phyloP scores from a whole-genome alignment of 78 protist species.

The Tieghemostelium lacteum region DNA sequence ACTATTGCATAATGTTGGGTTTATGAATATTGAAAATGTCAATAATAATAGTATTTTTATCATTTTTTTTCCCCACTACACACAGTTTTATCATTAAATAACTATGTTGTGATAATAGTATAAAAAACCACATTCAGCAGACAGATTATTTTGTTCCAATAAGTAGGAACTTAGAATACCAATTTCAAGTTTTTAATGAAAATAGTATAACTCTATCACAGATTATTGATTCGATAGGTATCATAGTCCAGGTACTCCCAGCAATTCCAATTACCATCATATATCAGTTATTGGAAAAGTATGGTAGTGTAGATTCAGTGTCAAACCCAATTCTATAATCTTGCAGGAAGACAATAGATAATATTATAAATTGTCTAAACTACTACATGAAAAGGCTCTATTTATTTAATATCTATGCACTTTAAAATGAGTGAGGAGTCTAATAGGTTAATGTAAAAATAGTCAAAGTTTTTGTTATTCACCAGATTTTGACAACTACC shows the following conservation, averaged over 20 bases:
- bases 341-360: background rate
- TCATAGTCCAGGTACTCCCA: background rate
- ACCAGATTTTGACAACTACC: background rate
- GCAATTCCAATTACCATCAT: slow-evolving; percentile 18
- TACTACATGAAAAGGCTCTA: slow-evolving; percentile 34
- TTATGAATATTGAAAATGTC: too few species aligned
- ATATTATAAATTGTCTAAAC: background rate
- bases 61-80: too few species aligned
- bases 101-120: too few species aligned
- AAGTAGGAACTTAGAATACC: too few species aligned
- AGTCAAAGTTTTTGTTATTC: background rate
- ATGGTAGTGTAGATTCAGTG: slow-evolving; percentile 18
- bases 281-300: slow-evolving; percentile 48
- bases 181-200: slow-evolving; percentile 16
- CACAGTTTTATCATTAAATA: too few species aligned
- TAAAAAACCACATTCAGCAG: background rate
- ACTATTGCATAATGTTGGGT: too few species aligned
- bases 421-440: slow-evolving; percentile 17
- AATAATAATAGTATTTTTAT: too few species aligned
- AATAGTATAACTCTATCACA: slow-evolving; percentile 42
- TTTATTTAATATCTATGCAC: slow-evolving; percentile 41
- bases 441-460: background rate
- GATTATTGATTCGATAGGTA: slow-evolving; percentile 31
- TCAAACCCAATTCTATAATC: background rate
- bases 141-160: too few species aligned